A percentile compares a stretch with the other conserved stretches of the same genome.
These are phyloP conservation scores for Penicillium fuscoglaucum DNA, from an alignment of 2,329 filamentous ascomycete species.

Conservation along the genomic window DNA sequence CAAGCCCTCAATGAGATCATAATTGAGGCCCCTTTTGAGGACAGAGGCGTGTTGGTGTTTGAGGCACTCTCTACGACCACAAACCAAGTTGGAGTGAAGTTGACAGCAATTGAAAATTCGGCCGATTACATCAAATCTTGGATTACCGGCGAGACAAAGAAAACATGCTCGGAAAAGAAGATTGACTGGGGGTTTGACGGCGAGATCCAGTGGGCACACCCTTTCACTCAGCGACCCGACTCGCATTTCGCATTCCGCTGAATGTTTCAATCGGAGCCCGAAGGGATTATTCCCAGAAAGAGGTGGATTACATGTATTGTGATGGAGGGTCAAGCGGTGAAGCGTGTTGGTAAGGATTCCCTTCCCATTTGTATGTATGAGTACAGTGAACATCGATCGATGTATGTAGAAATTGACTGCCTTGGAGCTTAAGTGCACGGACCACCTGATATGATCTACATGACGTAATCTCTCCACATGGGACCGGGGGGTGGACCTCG, in stretches of 20 bases:
- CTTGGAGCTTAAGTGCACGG: not conserved
- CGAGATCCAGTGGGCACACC: not conserved
- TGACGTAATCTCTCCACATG: constrained; percentile 26
- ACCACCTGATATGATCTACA: constrained; percentile 27
- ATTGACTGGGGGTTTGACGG: not conserved
- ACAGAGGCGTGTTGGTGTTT: not conserved
- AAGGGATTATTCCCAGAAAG: too few relatives aligned
- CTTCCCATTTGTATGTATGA: not conserved
- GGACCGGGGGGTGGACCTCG: constrained; percentile 13
- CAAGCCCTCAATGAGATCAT: not conserved
- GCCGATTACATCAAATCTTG: not conserved
- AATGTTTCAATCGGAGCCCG: not conserved
- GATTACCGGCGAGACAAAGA: not conserved
- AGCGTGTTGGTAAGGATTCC: not conserved
- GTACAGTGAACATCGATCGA: not conserved
- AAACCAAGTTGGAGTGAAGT: not conserved
- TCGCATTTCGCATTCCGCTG: not conserved
- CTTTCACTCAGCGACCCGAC: not conserved
- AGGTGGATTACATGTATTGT: not conserved
- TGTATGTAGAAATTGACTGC: not conserved
- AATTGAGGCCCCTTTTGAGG: not conserved
- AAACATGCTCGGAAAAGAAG: not conserved
- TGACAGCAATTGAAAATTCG: not conserved
- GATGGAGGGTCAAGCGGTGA: not conserved
- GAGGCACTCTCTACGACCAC: not conserved